These are phyloP conservation scores for Fagopyrum homotropicum DNA, from an alignment of 148 eudicot species.

Conservation along the genomic window DNA sequence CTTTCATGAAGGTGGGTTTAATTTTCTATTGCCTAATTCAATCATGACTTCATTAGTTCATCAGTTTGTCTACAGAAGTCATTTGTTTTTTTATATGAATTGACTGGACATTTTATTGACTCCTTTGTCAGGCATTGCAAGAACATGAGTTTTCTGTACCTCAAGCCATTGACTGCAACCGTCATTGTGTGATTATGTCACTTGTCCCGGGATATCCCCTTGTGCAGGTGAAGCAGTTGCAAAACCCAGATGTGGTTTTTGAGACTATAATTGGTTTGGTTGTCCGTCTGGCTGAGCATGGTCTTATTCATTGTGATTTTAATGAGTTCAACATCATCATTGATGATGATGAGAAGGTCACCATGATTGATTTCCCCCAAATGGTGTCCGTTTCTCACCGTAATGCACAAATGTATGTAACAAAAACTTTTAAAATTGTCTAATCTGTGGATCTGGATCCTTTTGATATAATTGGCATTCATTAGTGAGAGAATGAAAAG, in stretches of 20 bases:
- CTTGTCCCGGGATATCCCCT: constrained; percentile 93
- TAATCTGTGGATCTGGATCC: background rate
- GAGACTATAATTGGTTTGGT: constrained; percentile 64
- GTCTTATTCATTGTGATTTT: constrained; percentile 94
- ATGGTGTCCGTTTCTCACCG: constrained; percentile 91
- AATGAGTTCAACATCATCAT: constrained; percentile 97
- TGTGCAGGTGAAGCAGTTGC: constrained; percentile 91
- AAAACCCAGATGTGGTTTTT: constrained; percentile 68
- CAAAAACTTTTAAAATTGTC: background rate
- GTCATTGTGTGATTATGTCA: constrained; percentile 96
- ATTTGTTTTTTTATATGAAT: background rate
- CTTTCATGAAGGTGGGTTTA: constrained; percentile 82
- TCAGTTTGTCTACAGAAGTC: background rate
- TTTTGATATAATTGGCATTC: background rate
- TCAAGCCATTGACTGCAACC: constrained; percentile 83
- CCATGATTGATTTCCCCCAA: constrained; percentile 95
- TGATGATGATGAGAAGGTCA: constrained; percentile 85
- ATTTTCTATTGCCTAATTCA: background rate
- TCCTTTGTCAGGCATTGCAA: constrained; percentile 58
- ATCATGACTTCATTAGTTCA: background rate
- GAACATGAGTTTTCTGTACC: constrained; percentile 93
- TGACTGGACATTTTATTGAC: constrained; percentile 11
- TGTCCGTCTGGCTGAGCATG: constrained; percentile 91
- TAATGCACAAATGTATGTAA: constrained; percentile 78
- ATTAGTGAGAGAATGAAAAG: background rate